Evolutionary conservation across 495 filamentous ascomycete species (phyloP), one percentile per base, ranked within the genome.

Genomic region (Xylaria bambusicola): DNA sequence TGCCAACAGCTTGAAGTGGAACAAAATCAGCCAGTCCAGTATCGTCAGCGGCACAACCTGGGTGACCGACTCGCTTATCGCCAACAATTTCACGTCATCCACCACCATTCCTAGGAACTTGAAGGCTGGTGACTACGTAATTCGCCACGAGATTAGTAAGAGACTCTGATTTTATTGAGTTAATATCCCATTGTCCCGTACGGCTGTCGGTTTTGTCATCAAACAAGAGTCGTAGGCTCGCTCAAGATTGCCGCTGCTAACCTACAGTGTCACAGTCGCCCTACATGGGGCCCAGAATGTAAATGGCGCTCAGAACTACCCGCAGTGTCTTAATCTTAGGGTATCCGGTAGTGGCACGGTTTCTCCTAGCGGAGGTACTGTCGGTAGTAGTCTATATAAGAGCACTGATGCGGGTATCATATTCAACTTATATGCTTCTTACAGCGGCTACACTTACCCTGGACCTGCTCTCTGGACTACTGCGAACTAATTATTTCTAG

Each of bases 291-390:
- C 82, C 18, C 73, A 66, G 8, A 67, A 70, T 6, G 63, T 66
- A 15, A 72, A 82, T 60, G 81, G 83, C 18, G 84, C 87, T 1
- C 87, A 91, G 75, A 83, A 82, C 74, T 91, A 90, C 69, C 87
- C 87, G 9, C 70, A 71, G 56, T 91, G 88, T 66, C 69, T 88
- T 65, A 89, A 88, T 77, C 66, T 90, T 49, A 76, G 83, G 64
- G 73, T 91, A 53, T 81, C 81, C 20, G 85, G 87, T 38, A 72
- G 75, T 23, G 88, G 85, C 52, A 83, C 77, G 46, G 52, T 55
- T 13, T 77, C 48, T 18, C 53, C 50, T 1, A 60, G 62, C 15
- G 56, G 56, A 1, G 67, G 65, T 8, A 77, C 79, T 18, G 67
- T 77, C 12, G 84, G 83, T 52, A 81, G 78, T 3, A 64, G 66